These are phyloP conservation scores for Vanrija pseudolonga DNA, from an alignment of 1,284 basidiomycete genomes.

Conservation along the genomic window DNA sequence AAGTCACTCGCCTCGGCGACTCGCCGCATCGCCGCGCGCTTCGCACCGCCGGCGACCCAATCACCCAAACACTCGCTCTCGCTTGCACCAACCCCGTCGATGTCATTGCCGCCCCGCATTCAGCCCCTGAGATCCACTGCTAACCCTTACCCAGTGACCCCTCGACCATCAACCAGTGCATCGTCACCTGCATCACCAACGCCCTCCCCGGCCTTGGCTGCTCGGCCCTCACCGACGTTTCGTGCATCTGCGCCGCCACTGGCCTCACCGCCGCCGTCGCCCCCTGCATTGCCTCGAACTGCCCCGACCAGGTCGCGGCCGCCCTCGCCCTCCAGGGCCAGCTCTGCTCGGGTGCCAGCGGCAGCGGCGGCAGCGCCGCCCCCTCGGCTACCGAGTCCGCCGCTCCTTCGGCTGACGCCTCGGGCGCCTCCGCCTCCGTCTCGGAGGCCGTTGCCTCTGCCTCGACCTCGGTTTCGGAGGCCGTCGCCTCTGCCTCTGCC, in stretches of 20 bases:
- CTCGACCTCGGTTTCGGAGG: neutral
- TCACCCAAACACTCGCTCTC: neutral
- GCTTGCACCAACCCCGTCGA: neutral
- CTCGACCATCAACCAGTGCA: conserved; percentile 20
- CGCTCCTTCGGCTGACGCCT: neutral
- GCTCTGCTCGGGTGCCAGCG: neutral
- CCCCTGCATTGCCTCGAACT: conserved; percentile 27
- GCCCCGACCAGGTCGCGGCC: neutral
- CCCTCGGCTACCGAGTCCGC: neutral
- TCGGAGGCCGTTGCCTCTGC: neutral
- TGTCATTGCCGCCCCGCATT: neutral
- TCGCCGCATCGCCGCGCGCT: too few relatives aligned
- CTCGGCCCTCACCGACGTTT: conserved; percentile 24
- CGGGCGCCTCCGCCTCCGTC: neutral
- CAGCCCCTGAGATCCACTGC: neutral
- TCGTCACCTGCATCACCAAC: conserved; percentile 24
- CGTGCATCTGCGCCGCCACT: conserved; percentile 38
- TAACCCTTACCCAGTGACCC: neutral
- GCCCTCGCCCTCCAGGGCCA: neutral
- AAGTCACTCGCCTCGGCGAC: too few relatives aligned
- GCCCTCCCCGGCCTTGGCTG: conserved; percentile 25
- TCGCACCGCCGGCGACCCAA: too few relatives aligned
- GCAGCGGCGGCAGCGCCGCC: neutral
- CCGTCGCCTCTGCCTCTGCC: neutral
- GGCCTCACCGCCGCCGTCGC: conserved; percentile 34